Evolutionary conservation across 441 rosid species (phyloP), one percentile per base, ranked within the genome.

Genomic region (Populus trichocarpa): DNA sequence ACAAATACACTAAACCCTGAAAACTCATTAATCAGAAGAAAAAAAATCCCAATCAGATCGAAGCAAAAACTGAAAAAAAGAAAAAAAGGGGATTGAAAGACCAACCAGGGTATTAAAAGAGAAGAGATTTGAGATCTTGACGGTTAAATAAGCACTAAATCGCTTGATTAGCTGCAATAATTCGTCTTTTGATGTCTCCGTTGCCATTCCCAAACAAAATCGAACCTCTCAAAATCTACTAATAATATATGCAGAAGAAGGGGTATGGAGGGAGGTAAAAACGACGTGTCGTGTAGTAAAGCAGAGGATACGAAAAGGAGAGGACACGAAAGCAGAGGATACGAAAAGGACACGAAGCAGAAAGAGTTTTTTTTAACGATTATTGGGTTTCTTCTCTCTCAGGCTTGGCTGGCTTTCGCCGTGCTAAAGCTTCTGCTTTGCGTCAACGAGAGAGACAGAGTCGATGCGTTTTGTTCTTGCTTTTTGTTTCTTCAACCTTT

Each of bases 71-170:
- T 46, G 10, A 69, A 22, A 23, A 6, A 38, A 38, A 65, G 38
- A 66, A 33, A 25, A 18, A 23, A 69, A 46, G 3, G 9, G 8
- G 11, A 65, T 14, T 75, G 74, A 74, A 70, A 69, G 71, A 71
- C 42, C 70, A 70, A 66, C 99, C 97, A 94, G 85, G 50, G 87
- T 88, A 14, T 84, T 88, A 83, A 91, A 82, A 59, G 93, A 83
- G 87, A 92, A 86, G 84, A 94, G 81, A 83, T 83, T 89, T 61
- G 98, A 90, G 87, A 94, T 90, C 88, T 92, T 93, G 88, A 89
- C 67, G 53, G 96, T 85, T 72, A 96, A 84, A 85, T 85, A 94
- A 72, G 97, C 93, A 70, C 98, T 93, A 69, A 94, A 83, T 10
- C 96, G 91, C 83, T 93, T 96, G 83, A 96, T 89, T 71, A 93